These are phyloP conservation scores for Emergomyces africanus DNA, from an alignment of 2,329 filamentous ascomycete species.

Conservation along the genomic window DNA sequence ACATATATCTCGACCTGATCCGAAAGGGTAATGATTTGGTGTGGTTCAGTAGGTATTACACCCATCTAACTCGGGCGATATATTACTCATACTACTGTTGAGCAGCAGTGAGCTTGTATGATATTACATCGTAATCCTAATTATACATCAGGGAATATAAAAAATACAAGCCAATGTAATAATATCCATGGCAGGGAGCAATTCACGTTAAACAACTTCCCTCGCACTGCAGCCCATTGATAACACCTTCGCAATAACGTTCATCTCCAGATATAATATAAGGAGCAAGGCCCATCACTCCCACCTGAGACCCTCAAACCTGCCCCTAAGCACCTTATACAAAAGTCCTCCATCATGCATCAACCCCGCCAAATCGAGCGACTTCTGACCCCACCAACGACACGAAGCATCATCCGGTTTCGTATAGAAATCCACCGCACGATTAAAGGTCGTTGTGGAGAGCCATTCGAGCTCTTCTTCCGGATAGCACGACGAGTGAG, in stretches of 20 bases:
- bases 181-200: neutral
- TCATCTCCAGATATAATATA: neutral
- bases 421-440: slow-evolving; percentile 40
- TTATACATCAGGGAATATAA: neutral
- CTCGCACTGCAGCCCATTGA: neutral
- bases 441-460: slow-evolving; percentile 42
- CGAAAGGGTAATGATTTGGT: neutral
- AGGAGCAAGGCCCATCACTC: neutral
- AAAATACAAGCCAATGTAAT: neutral
- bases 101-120: neutral
- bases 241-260: neutral
- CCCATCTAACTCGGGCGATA: neutral
- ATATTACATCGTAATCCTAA: neutral
- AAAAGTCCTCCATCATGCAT: slow-evolving; percentile 15
- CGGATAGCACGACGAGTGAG: slow-evolving; percentile 30
- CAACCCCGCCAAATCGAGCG: slow-evolving; percentile 22
- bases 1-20: neutral
- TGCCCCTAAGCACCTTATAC: slow-evolving; percentile 16
- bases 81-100: neutral
- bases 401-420: slow-evolving; percentile 19
- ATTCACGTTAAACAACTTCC: neutral
- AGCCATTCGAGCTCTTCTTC: slow-evolving; percentile 46
- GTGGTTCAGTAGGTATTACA: neutral
- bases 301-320: slow-evolving; percentile 18
- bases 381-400: slow-evolving; percentile 25